These are phyloP conservation scores for Malassezia japonica DNA, from an alignment of 1,284 basidiomycete genomes.

Conservation along the genomic window DNA sequence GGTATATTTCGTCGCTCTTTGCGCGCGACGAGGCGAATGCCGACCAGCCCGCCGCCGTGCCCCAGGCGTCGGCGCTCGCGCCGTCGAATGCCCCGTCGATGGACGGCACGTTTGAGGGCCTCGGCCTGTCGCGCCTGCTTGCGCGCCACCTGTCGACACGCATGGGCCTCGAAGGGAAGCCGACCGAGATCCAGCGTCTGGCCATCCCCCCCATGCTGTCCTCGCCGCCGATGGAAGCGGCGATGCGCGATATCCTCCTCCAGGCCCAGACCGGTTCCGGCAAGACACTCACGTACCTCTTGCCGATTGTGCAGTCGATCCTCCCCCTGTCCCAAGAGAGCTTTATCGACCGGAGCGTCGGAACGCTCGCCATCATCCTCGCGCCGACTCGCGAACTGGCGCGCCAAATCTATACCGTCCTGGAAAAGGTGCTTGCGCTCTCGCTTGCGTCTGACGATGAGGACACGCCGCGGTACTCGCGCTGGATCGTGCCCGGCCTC, in stretches of 20 bases:
- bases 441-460: slow-evolving; percentile 63
- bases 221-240: slow-evolving; percentile 27
- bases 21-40: slow-evolving; percentile 11
- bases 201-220: slow-evolving; percentile 66
- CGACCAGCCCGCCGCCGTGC: slow-evolving; percentile 7
- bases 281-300: slow-evolving; percentile 86
- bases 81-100: slow-evolving; percentile 41
- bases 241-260: slow-evolving; percentile 72
- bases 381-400: slow-evolving; percentile 90
- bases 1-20: slow-evolving; percentile 18
- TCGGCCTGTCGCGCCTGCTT: slow-evolving; percentile 69
- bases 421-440: slow-evolving; percentile 55
- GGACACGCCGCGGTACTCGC: slow-evolving; percentile 40
- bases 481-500: slow-evolving; percentile 88
- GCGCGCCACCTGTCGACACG: slow-evolving; percentile 68
- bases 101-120: slow-evolving; percentile 52
- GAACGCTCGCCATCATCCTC: slow-evolving; percentile 87
- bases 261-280: slow-evolving; percentile 97
- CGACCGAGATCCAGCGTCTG: slow-evolving; percentile 81
- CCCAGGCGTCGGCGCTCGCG: background rate
- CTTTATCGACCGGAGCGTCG: slow-evolving; percentile 61
- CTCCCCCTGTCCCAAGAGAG: slow-evolving; percentile 72
- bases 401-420: slow-evolving; percentile 74
- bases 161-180: slow-evolving; percentile 66
- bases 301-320: slow-evolving; percentile 89